These are phyloP conservation scores for Aspergillus pseudotamarii DNA, from an alignment of 2,329 filamentous ascomycete species.

Conservation along the genomic window DNA sequence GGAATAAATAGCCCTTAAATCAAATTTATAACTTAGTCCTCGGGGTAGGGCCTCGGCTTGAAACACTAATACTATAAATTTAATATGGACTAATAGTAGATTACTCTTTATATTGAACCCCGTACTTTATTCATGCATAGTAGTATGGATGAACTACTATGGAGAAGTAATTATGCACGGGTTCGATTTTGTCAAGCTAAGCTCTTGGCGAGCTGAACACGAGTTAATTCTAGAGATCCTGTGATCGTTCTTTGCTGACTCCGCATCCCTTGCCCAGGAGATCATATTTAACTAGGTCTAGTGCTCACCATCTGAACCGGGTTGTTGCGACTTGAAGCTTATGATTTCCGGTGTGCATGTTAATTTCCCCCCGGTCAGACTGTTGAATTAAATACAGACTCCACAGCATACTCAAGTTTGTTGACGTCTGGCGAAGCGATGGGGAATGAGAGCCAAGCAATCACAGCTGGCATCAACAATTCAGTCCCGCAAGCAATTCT, in stretches of 20 bases:
- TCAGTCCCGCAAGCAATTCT: neutral
- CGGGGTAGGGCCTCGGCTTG: neutral
- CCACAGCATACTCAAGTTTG: neutral
- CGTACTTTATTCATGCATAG: neutral
- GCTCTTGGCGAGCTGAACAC: neutral
- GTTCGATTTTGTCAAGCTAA: neutral
- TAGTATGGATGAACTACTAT: no score
- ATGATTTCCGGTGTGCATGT: neutral
- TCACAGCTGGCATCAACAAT: neutral
- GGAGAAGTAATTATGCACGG: neutral
- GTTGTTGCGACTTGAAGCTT: neutral
- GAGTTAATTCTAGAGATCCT: neutral
- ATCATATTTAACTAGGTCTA: neutral
- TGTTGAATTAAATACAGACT: no score
- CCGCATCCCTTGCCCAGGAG: neutral
- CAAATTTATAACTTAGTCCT: no score
- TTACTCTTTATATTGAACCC: neutral
- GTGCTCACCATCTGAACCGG: neutral
- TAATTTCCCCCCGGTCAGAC: no score
- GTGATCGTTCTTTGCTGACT: neutral
- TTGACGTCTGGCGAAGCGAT: neutral
- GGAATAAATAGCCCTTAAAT: no score
- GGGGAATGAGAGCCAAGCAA: neutral
- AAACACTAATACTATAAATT: neutral
- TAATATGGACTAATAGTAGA: neutral